A percentile compares a stretch with the other conserved stretches of the same genome.
Conservation (phyloP, 768 basidiomycete species). For the Boletus tomentosulus region DNA sequence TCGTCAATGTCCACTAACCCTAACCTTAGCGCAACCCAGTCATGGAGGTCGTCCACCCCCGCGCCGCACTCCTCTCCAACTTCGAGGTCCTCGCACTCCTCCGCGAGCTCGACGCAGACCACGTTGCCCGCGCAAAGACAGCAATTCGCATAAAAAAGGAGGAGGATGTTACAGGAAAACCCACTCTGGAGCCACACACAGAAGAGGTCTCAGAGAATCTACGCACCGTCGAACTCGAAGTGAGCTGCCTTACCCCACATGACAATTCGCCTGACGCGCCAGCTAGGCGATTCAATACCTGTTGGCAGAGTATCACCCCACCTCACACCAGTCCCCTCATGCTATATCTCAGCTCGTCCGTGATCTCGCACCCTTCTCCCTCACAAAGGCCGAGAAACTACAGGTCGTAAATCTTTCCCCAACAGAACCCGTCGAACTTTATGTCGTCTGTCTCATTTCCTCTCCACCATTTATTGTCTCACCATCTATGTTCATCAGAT, state of each 20-base stretch:
- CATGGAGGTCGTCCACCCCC: slow-evolving; percentile 41
- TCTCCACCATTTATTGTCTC: neutral
- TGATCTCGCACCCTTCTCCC: slow-evolving; percentile 57
- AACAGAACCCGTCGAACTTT: slow-evolving; percentile 76
- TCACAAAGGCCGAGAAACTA: slow-evolving; percentile 91
- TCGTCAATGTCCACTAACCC: slow-evolving; percentile 15
- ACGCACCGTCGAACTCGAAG: slow-evolving; percentile 80
- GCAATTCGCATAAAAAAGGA: slow-evolving; percentile 75
- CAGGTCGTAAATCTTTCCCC: slow-evolving; percentile 91
- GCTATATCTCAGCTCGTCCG: slow-evolving; percentile 65
- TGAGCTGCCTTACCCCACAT: slow-evolving; percentile 1
- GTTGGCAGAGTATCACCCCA: slow-evolving; percentile 69
- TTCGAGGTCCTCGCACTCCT: slow-evolving; percentile 80
- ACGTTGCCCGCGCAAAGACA: slow-evolving; percentile 63
- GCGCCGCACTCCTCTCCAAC: slow-evolving; percentile 83
- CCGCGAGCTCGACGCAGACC: slow-evolving; percentile 69
- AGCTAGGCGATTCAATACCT: slow-evolving; percentile 82
- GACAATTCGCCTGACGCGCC: neutral
- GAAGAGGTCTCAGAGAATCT: slow-evolving; percentile 75
- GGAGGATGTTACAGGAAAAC: slow-evolving; percentile 49
- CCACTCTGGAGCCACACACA: slow-evolving; percentile 29
- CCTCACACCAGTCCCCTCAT: slow-evolving; percentile 56
- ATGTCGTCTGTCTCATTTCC: slow-evolving; percentile 60
- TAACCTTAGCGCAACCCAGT: slow-evolving; percentile 10
- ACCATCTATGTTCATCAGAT: slow-evolving; percentile 47